Evolutionary conservation across 106 monocot genomes (phyloP).

Genomic region (Cymbidium sinense): DNA sequence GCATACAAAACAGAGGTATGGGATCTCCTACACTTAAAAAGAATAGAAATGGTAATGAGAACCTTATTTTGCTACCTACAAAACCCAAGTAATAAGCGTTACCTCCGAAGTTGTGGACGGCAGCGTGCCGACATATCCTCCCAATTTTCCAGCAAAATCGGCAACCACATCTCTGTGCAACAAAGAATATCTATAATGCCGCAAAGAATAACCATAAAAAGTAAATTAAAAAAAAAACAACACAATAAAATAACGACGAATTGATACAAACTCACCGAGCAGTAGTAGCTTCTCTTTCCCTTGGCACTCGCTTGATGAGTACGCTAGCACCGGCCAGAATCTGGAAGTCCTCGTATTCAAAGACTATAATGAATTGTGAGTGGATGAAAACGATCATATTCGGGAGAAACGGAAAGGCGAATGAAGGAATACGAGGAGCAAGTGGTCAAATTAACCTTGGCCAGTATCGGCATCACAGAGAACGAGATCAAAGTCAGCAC

Average conservation of each 20-base stretch:
- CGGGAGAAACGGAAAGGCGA: background rate
- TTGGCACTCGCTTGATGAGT: slow-evolving; percentile 51
- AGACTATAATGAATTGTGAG: slow-evolving; percentile 17
- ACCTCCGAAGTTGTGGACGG: slow-evolving; percentile 19
- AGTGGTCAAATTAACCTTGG: slow-evolving; percentile 8
- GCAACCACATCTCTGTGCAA: slow-evolving; percentile 1
- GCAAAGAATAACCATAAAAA: slow-evolving; percentile 1
- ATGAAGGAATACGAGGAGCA: background rate
- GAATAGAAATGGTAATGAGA: background rate
- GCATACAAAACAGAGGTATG: background rate
- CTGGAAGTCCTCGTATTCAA: slow-evolving; percentile 34
- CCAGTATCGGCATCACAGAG: slow-evolving; percentile 42
- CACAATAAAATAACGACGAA: background rate
- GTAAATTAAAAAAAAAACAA: too few relatives aligned
- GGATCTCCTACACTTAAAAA: background rate
- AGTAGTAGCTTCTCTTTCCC: background rate
- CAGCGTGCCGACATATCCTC: slow-evolving; percentile 1
- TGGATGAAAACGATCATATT: background rate
- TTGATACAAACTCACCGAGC: slow-evolving; percentile 17
- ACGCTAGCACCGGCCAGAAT: slow-evolving; percentile 46
- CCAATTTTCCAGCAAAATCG: background rate
- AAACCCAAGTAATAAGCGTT: background rate
- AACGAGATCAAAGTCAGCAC: slow-evolving; percentile 42
- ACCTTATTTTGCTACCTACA: background rate
- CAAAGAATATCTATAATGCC: background rate